A percentile compares a stretch with the other conserved stretches of the same genome.
phyloP scores from a whole-genome alignment of 2,329 filamentous ascomycete genomes.

The Cercospora citrullina region DNA sequence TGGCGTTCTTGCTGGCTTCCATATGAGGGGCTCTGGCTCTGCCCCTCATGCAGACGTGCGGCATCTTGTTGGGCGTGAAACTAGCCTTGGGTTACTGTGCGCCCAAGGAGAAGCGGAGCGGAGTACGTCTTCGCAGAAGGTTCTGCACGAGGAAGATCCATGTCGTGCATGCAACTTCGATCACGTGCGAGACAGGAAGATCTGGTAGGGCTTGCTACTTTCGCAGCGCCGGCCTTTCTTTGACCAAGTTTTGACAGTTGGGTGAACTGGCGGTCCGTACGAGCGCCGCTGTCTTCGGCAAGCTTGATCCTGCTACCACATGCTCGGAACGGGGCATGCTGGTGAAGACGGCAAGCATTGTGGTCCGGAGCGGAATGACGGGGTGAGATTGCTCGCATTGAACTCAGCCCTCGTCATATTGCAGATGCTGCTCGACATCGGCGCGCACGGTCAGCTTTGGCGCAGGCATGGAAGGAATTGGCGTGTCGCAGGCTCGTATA shows the following conservation, averaged over 20 bases:
- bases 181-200: neutral
- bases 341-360: neutral
- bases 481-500: neutral
- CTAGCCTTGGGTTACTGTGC: neutral
- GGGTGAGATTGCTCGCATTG: neutral
- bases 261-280: neutral
- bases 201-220: neutral
- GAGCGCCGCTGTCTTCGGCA: neutral
- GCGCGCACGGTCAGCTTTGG: neutral
- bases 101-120: neutral
- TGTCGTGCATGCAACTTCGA: constrained; percentile 6
- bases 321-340: neutral
- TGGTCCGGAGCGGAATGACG: neutral
- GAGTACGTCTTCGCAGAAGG: neutral
- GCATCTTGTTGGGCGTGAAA: neutral
- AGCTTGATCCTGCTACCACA: neutral
- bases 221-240: neutral
- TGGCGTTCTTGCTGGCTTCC: neutral
- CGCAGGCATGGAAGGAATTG: neutral
- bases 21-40: neutral
- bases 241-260: neutral
- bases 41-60: neutral
- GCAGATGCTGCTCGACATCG: neutral
- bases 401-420: neutral
- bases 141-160: constrained; percentile 12